A percentile compares a stretch with the other conserved stretches of the same genome.
Conservation (phyloP, 1,284 basidiomycete genomes). For the Schizophyllum commune region DNA sequence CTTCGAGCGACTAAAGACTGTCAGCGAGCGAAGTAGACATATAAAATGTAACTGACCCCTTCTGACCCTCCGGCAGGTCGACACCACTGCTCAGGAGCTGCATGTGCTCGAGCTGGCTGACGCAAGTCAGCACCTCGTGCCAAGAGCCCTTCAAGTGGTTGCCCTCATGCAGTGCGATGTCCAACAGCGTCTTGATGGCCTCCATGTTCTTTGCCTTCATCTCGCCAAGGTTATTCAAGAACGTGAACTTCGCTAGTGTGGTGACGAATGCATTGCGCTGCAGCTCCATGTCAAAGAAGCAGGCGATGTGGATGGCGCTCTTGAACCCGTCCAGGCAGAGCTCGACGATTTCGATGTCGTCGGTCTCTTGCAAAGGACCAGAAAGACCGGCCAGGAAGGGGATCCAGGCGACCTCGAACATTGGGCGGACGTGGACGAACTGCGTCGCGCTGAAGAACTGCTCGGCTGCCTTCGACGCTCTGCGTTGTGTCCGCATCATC, state of each 20-base stretch:
- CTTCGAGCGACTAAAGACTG: slow-evolving; percentile 41
- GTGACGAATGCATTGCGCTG: slow-evolving; percentile 96
- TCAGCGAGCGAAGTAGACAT: neutral
- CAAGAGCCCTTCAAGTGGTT: slow-evolving; percentile 93
- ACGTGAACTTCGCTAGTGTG: slow-evolving; percentile 96
- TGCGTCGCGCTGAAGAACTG: slow-evolving; percentile 94
- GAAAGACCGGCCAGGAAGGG: slow-evolving; percentile 91
- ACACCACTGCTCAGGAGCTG: slow-evolving; percentile 87
- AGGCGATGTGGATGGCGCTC: slow-evolving; percentile 87
- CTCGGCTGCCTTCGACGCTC: slow-evolving; percentile 64
- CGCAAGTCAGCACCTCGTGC: slow-evolving; percentile 92
- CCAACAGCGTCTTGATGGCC: slow-evolving; percentile 89
- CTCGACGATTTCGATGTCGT: slow-evolving; percentile 86
- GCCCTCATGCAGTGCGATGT: slow-evolving; percentile 90
- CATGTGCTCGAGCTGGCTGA: slow-evolving; percentile 96
- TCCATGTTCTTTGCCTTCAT: slow-evolving; percentile 99
- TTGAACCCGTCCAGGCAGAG: slow-evolving; percentile 94
- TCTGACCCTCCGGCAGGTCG: slow-evolving; percentile 74
- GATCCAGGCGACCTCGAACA: slow-evolving; percentile 99
- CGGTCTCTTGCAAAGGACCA: slow-evolving; percentile 85
- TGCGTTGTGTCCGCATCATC: slow-evolving; percentile 82
- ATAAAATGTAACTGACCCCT: slow-evolving; percentile 48
- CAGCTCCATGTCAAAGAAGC: slow-evolving; percentile 92
- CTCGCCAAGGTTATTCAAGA: slow-evolving; percentile 92
- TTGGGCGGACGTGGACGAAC: slow-evolving; percentile 89